Evolutionary conservation across 1,139 yeast species (phyloP).

Genomic region (Torulaspora globosa): DNA sequence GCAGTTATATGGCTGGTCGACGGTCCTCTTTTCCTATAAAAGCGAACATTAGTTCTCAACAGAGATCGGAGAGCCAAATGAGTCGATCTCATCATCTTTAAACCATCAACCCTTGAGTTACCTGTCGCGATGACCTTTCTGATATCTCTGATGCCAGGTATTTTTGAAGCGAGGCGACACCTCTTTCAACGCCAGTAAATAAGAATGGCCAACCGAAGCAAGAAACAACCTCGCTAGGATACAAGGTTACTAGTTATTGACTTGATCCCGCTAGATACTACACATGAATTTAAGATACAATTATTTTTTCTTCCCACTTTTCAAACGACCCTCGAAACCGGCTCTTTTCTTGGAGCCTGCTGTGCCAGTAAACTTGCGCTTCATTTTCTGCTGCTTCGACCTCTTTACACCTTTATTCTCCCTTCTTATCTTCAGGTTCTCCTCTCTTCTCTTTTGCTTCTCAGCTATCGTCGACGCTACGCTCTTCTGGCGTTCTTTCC

Average conservation of each 20-base stretch:
- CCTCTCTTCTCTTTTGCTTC: constrained; percentile 80
- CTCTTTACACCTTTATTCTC: constrained; percentile 74
- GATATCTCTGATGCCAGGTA: not conserved
- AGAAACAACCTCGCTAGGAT: not conserved
- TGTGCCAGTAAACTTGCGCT: constrained; percentile 57
- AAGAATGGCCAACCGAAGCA: not conserved
- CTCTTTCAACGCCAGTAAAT: not conserved
- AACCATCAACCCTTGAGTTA: not conserved
- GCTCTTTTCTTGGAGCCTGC: constrained; percentile 41
- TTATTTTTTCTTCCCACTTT: constrained; percentile 32
- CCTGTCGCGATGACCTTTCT: too few species aligned
- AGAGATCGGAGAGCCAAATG: constrained; percentile 1
- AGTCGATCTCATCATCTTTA: constrained; percentile 2
- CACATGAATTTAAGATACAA: not conserved
- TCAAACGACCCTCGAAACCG: constrained; percentile 45
- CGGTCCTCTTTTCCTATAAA: constrained; percentile 14
- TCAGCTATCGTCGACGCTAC: constrained; percentile 73
- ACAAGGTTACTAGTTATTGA: not conserved
- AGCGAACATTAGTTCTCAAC: constrained; percentile 10
- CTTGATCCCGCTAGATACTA: not conserved
- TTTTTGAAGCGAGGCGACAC: not conserved
- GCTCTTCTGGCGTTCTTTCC: constrained; percentile 79
- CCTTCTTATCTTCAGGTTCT: constrained; percentile 74
- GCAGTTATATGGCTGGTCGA: constrained; percentile 14
- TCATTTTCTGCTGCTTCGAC: constrained; percentile 63